Evolutionary conservation across 2,329 filamentous ascomycete species (phyloP).

Genomic region (Penicillium sp.): DNA sequence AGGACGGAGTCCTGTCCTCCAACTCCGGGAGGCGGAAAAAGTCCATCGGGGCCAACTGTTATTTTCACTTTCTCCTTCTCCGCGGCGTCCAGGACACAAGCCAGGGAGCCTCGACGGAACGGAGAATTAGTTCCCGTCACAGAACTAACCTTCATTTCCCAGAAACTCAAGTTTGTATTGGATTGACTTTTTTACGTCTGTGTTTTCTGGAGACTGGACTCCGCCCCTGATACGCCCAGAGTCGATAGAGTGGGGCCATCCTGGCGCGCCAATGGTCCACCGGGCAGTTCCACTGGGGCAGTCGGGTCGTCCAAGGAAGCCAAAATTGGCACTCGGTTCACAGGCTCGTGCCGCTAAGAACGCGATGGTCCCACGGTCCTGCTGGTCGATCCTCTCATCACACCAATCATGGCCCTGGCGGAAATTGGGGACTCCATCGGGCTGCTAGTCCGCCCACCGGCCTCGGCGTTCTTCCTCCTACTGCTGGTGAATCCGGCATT

Average conservation of each 20-base stretch:
- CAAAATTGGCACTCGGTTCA: constrained; percentile 22
- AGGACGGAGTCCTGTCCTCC: background rate
- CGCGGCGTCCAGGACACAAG: background rate
- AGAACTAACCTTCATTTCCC: background rate
- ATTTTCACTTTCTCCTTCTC: background rate
- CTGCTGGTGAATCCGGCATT: background rate
- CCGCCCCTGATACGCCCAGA: constrained; percentile 1
- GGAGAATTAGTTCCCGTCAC: background rate
- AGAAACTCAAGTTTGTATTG: background rate
- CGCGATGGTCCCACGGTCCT: constrained; percentile 18
- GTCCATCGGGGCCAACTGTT: background rate
- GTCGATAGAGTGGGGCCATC: background rate
- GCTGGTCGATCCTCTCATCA: constrained; percentile 27
- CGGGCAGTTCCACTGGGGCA: background rate
- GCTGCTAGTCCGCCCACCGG: constrained; percentile 12
- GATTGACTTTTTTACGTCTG: constrained; percentile 3
- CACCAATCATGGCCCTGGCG: constrained; percentile 25
- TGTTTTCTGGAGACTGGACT: background rate
- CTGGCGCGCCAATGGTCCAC: background rate
- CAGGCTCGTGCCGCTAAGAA: constrained; percentile 23
- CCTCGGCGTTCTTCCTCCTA: constrained; percentile 2
- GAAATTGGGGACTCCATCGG: constrained; percentile 31
- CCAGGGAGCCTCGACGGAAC: background rate
- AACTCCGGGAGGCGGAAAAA: background rate
- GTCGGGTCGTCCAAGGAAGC: constrained; percentile 16